Conservation (phyloP, 225 moss, liverwort and hornwort species). For the Physcomitrellopsis africana region DNA sequence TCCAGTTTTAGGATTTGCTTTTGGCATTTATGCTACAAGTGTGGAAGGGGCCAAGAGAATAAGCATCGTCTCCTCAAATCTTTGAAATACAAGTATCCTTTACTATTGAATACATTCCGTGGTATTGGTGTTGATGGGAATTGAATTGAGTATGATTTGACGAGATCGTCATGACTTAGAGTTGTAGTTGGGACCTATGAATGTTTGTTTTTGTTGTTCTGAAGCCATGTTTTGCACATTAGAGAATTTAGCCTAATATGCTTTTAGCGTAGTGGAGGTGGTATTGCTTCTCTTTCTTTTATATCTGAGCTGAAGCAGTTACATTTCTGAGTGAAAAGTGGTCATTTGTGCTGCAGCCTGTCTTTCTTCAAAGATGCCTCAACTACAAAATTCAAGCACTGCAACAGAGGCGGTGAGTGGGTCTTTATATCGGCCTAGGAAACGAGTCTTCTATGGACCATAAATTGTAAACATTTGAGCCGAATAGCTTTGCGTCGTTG, state of each 20-base stretch:
- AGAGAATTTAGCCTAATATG: neutral
- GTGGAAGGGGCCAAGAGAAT: neutral
- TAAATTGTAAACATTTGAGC: slow-evolving; percentile 21
- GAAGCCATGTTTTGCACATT: slow-evolving; percentile 21
- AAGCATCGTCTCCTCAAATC: neutral
- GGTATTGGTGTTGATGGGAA: neutral
- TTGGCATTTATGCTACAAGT: neutral
- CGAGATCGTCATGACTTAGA: neutral
- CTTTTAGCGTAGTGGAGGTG: neutral
- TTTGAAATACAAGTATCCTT: slow-evolving; percentile 13
- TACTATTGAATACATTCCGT: neutral
- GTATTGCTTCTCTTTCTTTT: slow-evolving; percentile 1
- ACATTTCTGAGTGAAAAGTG: slow-evolving; percentile 27
- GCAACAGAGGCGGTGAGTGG: slow-evolving; percentile 79
- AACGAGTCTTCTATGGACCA: slow-evolving; percentile 45
- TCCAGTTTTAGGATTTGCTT: neutral
- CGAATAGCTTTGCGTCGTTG: neutral
- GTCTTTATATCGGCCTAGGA: slow-evolving; percentile 50
- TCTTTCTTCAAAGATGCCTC: slow-evolving; percentile 92
- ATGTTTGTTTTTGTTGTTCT: neutral
- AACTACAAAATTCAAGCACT: slow-evolving; percentile 84
- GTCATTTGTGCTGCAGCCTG: slow-evolving; percentile 75
- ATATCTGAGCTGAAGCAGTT: slow-evolving; percentile 12
- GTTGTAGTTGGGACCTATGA: neutral
- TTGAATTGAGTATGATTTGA: slow-evolving; percentile 1